Base-by-base conservation (phyloP, 192 early-diverging fungal species). In the Chytriomyces sp. region DNA sequence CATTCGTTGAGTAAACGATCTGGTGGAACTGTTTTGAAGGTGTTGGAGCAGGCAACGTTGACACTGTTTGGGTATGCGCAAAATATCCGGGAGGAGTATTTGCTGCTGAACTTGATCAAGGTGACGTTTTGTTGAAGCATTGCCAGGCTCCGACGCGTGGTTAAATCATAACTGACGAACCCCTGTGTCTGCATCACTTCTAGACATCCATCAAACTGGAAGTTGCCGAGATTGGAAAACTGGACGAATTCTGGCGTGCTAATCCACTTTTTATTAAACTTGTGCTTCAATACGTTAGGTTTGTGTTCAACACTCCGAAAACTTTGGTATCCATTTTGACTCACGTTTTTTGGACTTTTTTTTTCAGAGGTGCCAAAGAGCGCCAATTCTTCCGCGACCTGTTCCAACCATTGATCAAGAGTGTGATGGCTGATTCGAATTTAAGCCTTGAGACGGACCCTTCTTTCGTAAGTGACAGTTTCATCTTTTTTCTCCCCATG, bases 181-280 rank as follows among this genome's bases (percentile, higher is more conserved):
- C 2, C 35, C 35, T 35, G 35, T 3, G 53, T 5, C 53, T 57
- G 2, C 13, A 26, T 11, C 24, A 44, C 35, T 10, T 1, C 6
- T 46, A 87, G 84, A 76, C 75, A 13, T 74, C 83, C 3, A 98
- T 99, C 79, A 87, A 91, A 69, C 88, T 96, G 72, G 97, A 99
- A 88, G 89, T 99, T 63, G 90, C 91, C 24, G 91, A 91, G 44
- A 93, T 96, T 20, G 78, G 89, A 47, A 90, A 90, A 6, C 75
- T 96, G 24, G 93, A 93, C 46, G 98, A 99, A 76, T 97, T 98
- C 79, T 84, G 96, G 88, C 84, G 94, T 11, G 94, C 94, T 26
- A 97, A 99, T 84, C 98, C 96, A 50, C 90, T 96, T 35, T 99
- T 99, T 82, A 94, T 99, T 87, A 96, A 96, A 82, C 89, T 99